Base-by-base conservation (phyloP, 78 protist species). In the slime mould (Dictyostelium discoideum) region DNA sequence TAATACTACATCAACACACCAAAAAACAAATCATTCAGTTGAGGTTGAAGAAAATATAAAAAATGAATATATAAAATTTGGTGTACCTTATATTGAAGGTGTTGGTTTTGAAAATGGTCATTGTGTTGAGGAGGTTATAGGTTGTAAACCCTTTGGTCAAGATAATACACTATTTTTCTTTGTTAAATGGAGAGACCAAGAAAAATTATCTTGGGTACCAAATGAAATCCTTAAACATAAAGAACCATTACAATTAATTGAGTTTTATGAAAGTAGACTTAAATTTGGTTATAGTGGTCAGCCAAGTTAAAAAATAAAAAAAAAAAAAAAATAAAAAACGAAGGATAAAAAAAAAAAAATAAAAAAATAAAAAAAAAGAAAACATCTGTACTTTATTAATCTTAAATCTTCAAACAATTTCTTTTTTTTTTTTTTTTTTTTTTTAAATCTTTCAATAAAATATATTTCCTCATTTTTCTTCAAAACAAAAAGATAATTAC, bases 81-180 rank as follows among this genome's bases (percentile, higher is more conserved):
- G 63, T 4, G 18, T 40, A 9, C 85, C 85, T 2, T 42, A 42
- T 22, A 32, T 46, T 46, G 65, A 37, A n/a, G 63, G 67, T 6
- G 10, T 79, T n/a, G 85, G 85, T 10, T 79, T 42, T 79, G 85
- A 79, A 42, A 22, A 79, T 42, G 50, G 63, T 16, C 67, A 79
- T 79, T 14, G 48, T 7, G 10, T 79, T 8, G 85, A 79, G 37
- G 67, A 79, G 11, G 46, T 79, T 9, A 8, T 79, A 8, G 85
- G 85, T 0, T 79, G 85, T 46, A 79, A 79, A 79, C 42, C 42
- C 24, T 79, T 42, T 42, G 85, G 85, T 26, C 18, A 69, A 26
- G 13, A 11, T 11, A 40, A 79, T 79, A 3, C 8, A 79, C 46
- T 79, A 42, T 79, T 20, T 44, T 79, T 79, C 26, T 79, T 7